A percentile compares a stretch with the other conserved stretches of the same genome.
Conservation (phyloP, 2,329 filamentous ascomycete species). For the Paraconiothyrium sp. region DNA sequence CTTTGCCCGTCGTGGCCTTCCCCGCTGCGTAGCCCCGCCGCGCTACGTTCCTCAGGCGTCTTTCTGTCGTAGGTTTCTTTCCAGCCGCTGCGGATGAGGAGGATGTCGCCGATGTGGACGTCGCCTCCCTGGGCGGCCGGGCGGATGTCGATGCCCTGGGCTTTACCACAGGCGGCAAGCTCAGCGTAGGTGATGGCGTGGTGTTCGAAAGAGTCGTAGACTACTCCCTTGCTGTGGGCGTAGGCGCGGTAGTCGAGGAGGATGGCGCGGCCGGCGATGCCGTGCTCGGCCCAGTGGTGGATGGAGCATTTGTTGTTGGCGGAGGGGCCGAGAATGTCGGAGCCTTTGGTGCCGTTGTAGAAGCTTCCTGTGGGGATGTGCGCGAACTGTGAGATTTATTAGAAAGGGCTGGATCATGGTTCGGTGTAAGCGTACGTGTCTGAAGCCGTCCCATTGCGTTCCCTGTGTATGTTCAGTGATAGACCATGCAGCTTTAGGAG, state of each 20-base stretch:
- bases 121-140: constrained; percentile 63
- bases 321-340: constrained; percentile 51
- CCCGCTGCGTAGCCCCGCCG: constrained; percentile 56
- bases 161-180: constrained; percentile 66
- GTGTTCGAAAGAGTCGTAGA: constrained; percentile 54
- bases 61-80: constrained; percentile 66
- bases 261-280: constrained; percentile 56
- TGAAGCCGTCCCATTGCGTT: constrained; percentile 58
- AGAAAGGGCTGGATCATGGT: background rate
- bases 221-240: constrained; percentile 53
- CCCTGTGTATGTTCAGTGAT: constrained; percentile 20
- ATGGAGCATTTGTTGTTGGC: constrained; percentile 57
- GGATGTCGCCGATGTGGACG: constrained; percentile 69
- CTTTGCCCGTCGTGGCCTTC: constrained; percentile 50
- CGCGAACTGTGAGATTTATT: constrained; percentile 40
- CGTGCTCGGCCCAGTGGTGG: constrained; percentile 58
- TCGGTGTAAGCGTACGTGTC: constrained; percentile 41
- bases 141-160: constrained; percentile 70
- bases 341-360: constrained; percentile 54
- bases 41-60: constrained; percentile 43
- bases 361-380: constrained; percentile 51
- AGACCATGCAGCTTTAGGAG: background rate
- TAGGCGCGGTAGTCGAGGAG: constrained; percentile 57
- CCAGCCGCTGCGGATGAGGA: constrained; percentile 72
- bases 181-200: constrained; percentile 55